Evolutionary conservation across 768 basidiomycete genomes (phyloP), one percentile per base, ranked within the genome.

Genomic region (Mrakia gelida): DNA sequence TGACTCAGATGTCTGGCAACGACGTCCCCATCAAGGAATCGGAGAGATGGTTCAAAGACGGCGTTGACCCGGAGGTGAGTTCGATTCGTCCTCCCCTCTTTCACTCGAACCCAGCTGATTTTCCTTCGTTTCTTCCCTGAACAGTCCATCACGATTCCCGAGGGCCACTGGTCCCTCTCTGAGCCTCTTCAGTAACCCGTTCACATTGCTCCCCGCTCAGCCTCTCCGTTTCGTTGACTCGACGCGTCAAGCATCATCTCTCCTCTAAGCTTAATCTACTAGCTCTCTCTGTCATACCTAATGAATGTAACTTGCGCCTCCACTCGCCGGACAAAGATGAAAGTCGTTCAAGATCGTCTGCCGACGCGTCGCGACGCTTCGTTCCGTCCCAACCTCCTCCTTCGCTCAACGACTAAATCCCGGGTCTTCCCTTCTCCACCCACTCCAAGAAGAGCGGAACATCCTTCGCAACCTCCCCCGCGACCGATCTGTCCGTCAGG

Each of bases 31-130:
- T 90, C 79, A 67, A 43, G 38, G 84, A 86, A 9, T 85, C 84
- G 18, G 87, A 88, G 67, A 80, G 89, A 34, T 89, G 88, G 88
- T 89, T 89, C 84, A 86, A 83, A 80, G 86, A 82, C 34, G 81
- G 81, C 13, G 81, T 83, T 18, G 73, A 79, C n/a, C 61, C 49
- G 5, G 78, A 79, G 59, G 78, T 75, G 49, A 56, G 78, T n/a
- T n/a, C 38, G 8, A 8, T 38, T n/a, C n/a, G 38, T 38, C 38
- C 4, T 38, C 38, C 61, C 28, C 30, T 71, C 21, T n/a, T 41
- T 56, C 28, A 15, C 3, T n/a, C 38, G 41, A 34, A 43, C 62
- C 18, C 13, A 23, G 34, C 21, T 16, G 74, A 45, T 38, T 34
- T 23, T 18, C 41, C 30, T 68, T 49, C 30, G 0, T 52, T 21